Evolutionary conservation across 768 basidiomycete genomes (phyloP), one percentile per base, ranked within the genome.

Genomic region (Tricholomella constricta): DNA sequence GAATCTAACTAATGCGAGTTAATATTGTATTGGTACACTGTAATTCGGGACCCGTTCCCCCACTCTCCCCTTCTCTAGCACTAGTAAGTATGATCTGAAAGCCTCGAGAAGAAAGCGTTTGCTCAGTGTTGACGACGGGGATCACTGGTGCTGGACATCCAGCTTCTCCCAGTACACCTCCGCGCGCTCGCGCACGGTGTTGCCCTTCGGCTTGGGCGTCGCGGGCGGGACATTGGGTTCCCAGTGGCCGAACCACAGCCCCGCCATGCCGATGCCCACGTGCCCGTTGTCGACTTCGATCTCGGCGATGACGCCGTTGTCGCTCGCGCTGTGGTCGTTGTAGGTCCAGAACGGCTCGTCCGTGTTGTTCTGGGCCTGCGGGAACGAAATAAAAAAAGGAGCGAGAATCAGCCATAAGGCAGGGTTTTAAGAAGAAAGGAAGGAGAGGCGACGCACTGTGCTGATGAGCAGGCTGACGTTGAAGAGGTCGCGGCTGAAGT

Each of bases 111-210:
- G 2, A 15, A 20, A 9, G 17, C 40, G 9, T 10, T 35, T 31
- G 29, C 6, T 31, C 6, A 6, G 29, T 31, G 6, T 31, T 11
- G 29, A 31, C 11, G 36, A n/a, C n/a, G n/a, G n/a, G 19, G 9
- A 3, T 19, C 15, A 45, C 44, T 45, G 31, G 44, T 45, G 22
- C 44, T 41, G 27, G 31, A 41, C 20, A 3, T 31, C 29, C 8
- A 56, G 19, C 47, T 55, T 60, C 20, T 60, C 59, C 45, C 61
- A 65, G 60, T 61, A 65, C 10, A 62, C 58, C 54, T 65, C 66
- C 20, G 64, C 59, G 29, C 62, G 52, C 25, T 62, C 63, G n/a
- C 48, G 50, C 15, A 63, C 56, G 11, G 60, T 63, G 20, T 53
- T 47, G 9, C 64, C 66, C 15, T 45, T n/a, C 5, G 62, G 65